phyloP scores from a whole-genome alignment of 2,329 filamentous ascomycete species.

The Grosmannia huntii region DNA sequence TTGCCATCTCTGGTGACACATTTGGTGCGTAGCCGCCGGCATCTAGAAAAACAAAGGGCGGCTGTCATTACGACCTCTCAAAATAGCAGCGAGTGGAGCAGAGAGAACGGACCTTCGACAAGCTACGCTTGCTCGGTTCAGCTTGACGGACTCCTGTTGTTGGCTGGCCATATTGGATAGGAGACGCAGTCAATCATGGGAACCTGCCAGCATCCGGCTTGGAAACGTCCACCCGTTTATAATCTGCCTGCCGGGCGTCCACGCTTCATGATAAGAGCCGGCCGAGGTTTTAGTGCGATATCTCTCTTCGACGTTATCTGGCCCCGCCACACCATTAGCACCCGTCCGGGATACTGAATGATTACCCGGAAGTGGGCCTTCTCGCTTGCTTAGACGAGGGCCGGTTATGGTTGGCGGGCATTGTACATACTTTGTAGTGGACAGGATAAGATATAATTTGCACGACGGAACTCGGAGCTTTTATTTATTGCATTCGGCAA shows the following conservation, averaged over 20 bases:
- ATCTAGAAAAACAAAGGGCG: neutral
- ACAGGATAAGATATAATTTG: neutral
- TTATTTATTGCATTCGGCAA: neutral
- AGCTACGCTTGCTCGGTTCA: constrained; percentile 4
- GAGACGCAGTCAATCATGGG: no score
- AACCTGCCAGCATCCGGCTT: no score
- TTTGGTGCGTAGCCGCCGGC: constrained; percentile 7
- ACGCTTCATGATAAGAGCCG: neutral
- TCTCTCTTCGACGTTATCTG: no score
- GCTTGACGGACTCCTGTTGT: neutral
- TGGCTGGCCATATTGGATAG: neutral
- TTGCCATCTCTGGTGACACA: constrained; percentile 2
- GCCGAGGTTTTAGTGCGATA: neutral
- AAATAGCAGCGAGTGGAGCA: neutral
- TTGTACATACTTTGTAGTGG: no score
- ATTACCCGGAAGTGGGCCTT: no score
- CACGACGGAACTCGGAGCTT: neutral
- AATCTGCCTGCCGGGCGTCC: neutral
- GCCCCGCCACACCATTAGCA: no score
- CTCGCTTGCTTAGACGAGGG: no score
- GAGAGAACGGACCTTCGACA: constrained; percentile 1
- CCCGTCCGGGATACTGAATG: neutral
- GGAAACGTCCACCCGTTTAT: neutral
- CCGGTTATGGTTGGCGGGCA: no score
- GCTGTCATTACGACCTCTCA: neutral